These are phyloP conservation scores for Mortierella antarctica DNA, from an alignment of 192 early-diverging fungal species.

Conservation along the genomic window DNA sequence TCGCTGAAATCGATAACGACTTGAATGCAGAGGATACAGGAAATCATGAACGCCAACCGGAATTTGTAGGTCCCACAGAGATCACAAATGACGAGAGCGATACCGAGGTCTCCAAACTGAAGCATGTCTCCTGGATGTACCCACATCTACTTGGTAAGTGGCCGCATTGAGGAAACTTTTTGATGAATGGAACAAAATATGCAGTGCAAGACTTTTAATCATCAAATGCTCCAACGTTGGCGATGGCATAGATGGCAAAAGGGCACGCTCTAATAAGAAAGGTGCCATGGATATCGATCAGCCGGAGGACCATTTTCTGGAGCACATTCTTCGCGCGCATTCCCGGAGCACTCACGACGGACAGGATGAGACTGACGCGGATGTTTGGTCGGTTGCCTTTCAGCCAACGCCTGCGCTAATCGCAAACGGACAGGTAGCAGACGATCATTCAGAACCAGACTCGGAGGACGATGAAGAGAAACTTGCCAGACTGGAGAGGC, in stretches of 20 bases:
- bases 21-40: too few relatives aligned
- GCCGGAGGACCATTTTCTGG: slow-evolving; percentile 8
- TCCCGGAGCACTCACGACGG: slow-evolving; percentile 41
- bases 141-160: slow-evolving; percentile 14
- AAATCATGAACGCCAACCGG: too few relatives aligned
- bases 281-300: slow-evolving; percentile 16
- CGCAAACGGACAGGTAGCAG: too few relatives aligned
- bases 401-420: slow-evolving; percentile 42
- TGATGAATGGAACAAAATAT: too few relatives aligned
- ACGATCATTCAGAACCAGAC: too few relatives aligned
- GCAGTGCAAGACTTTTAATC: too few relatives aligned
- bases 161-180: too few relatives aligned
- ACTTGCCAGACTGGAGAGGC: not conserved
- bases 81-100: too few relatives aligned
- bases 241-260: not conserved
- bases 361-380: slow-evolving; percentile 35
- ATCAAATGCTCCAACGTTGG: too few relatives aligned
- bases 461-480: not conserved
- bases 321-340: slow-evolving; percentile 44
- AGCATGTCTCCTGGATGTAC: slow-evolving; percentile 7
- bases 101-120: too few relatives aligned
- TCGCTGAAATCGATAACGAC: too few relatives aligned
- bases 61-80: too few relatives aligned
- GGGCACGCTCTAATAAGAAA: not conserved
- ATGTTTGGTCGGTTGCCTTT: slow-evolving; percentile 60